phyloP scores from a whole-genome alignment of 257 asterid genomes.

The Solanum verrucosum region DNA sequence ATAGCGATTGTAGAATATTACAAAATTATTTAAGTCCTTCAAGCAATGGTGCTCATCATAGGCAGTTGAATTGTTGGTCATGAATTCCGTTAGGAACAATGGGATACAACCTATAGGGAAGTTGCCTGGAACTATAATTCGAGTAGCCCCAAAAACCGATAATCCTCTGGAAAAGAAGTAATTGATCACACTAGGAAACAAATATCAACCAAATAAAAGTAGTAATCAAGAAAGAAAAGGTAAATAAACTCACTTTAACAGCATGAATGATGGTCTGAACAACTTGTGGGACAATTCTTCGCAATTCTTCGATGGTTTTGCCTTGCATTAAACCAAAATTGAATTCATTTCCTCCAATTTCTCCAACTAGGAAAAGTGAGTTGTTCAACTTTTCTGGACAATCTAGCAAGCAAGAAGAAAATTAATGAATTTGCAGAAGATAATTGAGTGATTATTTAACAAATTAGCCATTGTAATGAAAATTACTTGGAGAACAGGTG shows the following conservation, averaged over 20 bases:
- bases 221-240: neutral
- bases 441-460: neutral
- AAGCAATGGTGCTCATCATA: neutral
- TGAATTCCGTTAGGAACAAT: neutral
- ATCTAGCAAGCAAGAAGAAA: neutral
- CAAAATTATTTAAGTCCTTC: neutral
- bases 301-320: neutral
- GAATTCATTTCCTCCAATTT: conserved; percentile 11
- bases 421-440: neutral
- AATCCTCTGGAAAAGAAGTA: neutral
- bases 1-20: neutral
- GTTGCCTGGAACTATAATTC: neutral
- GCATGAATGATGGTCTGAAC: neutral
- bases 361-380: conserved; percentile 11
- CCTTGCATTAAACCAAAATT: conserved; percentile 5
- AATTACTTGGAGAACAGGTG: neutral
- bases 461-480: neutral
- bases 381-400: neutral
- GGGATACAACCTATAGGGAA: neutral
- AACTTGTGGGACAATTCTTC: conserved; percentile 2
- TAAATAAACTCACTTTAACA: neutral
- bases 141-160: neutral
- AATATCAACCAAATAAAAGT: neutral
- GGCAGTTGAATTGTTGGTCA: neutral
- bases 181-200: neutral